A percentile compares a stretch with the other conserved stretches of the same genome.
Evolutionary conservation across 768 basidiomycete genomes (phyloP).

Genomic region (Boletus tomentosulus): DNA sequence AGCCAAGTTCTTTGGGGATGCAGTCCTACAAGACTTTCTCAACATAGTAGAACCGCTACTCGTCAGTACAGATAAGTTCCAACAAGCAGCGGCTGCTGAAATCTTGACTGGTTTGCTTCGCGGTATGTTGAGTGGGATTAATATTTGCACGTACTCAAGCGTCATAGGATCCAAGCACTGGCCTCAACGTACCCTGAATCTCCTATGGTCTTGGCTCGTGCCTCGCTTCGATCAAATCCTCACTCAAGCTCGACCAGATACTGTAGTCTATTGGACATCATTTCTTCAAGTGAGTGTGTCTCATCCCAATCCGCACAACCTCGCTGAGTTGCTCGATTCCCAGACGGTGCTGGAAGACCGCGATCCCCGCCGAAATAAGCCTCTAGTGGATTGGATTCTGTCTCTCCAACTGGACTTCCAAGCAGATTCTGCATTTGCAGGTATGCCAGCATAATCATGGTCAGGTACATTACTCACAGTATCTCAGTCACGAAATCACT

Average conservation of each 20-base stretch:
- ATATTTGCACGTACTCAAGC: constrained; percentile 5
- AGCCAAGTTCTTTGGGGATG: constrained; percentile 67
- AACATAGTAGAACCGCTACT: constrained; percentile 57
- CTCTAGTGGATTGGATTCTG: constrained; percentile 73
- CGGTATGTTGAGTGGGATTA: constrained; percentile 40
- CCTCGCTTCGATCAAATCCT: constrained; percentile 60
- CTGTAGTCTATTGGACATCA: constrained; percentile 69
- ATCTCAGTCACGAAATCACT: constrained; percentile 71
- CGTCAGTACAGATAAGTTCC: constrained; percentile 69
- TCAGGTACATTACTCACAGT: constrained; percentile 5
- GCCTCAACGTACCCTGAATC: constrained; percentile 47
- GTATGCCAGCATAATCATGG: constrained; percentile 39
- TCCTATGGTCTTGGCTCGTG: constrained; percentile 71
- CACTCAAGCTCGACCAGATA: constrained; percentile 81
- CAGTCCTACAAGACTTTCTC: constrained; percentile 49
- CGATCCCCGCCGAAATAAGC: constrained; percentile 75
- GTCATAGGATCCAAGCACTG: constrained; percentile 78
- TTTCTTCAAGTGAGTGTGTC: constrained; percentile 40
- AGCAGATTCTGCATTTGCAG: constrained; percentile 82
- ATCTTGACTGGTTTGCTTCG: constrained; percentile 70
- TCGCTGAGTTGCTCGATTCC: constrained; percentile 7
- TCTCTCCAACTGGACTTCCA: constrained; percentile 76
- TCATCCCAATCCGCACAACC: neutral
- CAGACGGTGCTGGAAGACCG: constrained; percentile 58
- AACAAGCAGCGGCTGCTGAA: constrained; percentile 79